phyloP scores from a whole-genome alignment of 805 yeast genomes.

The Saccharomycopsis sp. region DNA sequence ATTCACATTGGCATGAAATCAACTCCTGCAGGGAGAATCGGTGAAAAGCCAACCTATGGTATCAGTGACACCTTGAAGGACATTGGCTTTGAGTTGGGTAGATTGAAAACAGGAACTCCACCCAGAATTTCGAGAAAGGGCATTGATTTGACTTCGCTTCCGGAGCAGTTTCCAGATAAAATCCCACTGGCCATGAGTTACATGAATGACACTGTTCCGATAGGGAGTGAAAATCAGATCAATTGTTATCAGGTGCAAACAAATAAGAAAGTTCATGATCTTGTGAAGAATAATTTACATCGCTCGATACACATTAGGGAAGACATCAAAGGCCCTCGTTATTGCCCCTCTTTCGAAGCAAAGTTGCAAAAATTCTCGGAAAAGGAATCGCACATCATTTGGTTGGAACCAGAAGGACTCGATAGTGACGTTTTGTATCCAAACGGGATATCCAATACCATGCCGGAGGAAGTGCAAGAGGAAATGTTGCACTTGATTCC shows the following conservation, averaged over 20 bases:
- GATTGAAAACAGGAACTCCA: conserved; percentile 96
- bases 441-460: conserved; percentile 89
- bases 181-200: conserved; percentile 90
- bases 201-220: conserved; percentile 58
- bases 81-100: conserved; percentile 76
- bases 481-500: conserved; percentile 67
- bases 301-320: conserved; percentile 86
- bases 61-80: conserved; percentile 66
- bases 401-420: conserved; percentile 97
- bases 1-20: conserved; percentile 79
- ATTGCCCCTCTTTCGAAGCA: conserved; percentile 94
- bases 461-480: conserved; percentile 90
- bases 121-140: conserved; percentile 71
- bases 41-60: conserved; percentile 88
- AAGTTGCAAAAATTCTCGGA: conserved; percentile 75
- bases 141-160: conserved; percentile 56
- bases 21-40: conserved; percentile 88
- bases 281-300: conserved; percentile 61
- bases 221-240: conserved; percentile 46
- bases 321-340: conserved; percentile 92
- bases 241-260: conserved; percentile 74
- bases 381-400: conserved; percentile 67
- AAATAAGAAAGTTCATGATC: conserved; percentile 61
- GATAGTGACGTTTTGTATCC: conserved; percentile 87
- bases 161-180: conserved; percentile 68